These are phyloP conservation scores for Lachnellula arida DNA, from an alignment of 2,329 filamentous ascomycete genomes.

Conservation along the genomic window DNA sequence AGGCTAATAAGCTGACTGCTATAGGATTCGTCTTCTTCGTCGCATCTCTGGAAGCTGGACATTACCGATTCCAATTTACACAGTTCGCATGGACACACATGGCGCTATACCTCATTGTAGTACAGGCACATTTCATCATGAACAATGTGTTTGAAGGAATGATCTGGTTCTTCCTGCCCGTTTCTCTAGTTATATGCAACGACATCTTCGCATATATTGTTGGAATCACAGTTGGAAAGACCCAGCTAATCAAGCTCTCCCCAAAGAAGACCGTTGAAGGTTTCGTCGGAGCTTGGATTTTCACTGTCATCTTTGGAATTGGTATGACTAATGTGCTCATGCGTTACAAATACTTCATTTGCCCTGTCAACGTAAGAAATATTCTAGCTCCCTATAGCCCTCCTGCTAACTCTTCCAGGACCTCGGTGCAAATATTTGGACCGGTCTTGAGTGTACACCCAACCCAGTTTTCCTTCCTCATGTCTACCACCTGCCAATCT, in stretches of 20 bases:
- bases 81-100: constrained; percentile 99
- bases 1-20: constrained; percentile 25
- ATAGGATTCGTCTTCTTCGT: constrained; percentile 98
- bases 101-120: constrained; percentile 95
- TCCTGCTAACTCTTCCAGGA: constrained; percentile 43
- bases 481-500: constrained; percentile 66
- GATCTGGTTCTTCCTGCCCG: constrained; percentile 99
- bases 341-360: constrained; percentile 95
- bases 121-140: constrained; percentile 98
- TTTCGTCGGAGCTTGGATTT: constrained; percentile 93
- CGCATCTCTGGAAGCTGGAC: constrained; percentile 84
- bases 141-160: constrained; percentile 99
- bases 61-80: constrained; percentile 98
- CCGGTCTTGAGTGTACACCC: constrained; percentile 79
- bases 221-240: constrained; percentile 93
- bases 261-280: constrained; percentile 99
- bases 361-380: constrained; percentile 73
- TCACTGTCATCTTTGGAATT: constrained; percentile 83
- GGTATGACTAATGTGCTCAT: constrained; percentile 78
- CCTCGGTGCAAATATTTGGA: constrained; percentile 88
- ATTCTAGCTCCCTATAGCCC: background rate
- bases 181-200: constrained; percentile 93
- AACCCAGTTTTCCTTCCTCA: constrained; percentile 88
- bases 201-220: constrained; percentile 98
- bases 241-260: constrained; percentile 94